Percentiles rank a stretch among this genome's conserved stretches.
Conservation (phyloP, 2,329 filamentous ascomycete genomes). For the Helotiales sp. region DNA sequence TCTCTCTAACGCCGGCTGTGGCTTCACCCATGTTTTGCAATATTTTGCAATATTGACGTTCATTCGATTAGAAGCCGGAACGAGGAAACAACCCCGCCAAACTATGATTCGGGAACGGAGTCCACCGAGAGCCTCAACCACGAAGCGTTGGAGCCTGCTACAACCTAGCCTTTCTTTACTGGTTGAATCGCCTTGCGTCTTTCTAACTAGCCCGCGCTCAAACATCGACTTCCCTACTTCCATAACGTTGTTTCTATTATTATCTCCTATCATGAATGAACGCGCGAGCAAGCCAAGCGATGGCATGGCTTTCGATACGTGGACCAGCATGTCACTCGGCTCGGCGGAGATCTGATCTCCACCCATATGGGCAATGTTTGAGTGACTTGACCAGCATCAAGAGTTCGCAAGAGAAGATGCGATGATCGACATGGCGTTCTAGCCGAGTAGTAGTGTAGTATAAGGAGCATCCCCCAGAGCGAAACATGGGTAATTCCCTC, state of each 20-base stretch:
- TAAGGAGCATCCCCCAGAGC: not conserved
- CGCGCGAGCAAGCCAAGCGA: not conserved
- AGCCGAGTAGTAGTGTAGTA: not conserved
- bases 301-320: not conserved
- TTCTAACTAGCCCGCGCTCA: not conserved
- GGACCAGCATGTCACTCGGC: not conserved
- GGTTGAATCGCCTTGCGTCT: not conserved
- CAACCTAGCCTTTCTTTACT: not conserved
- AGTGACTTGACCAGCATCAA: not conserved
- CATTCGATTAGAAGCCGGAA: not conserved
- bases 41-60: too few relatives aligned
- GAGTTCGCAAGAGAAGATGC: not conserved
- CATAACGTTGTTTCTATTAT: not conserved
- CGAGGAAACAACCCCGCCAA: not conserved
- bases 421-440: not conserved
- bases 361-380: constrained; percentile 4
- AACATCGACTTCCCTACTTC: not conserved
- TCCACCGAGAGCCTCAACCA: not conserved
- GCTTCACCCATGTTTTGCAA: not conserved
- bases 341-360: not conserved
- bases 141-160: not conserved
- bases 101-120: not conserved
- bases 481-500: not conserved
- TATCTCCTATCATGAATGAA: not conserved
- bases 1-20: not conserved